Percentiles rank a stretch among this genome's conserved stretches.
phyloP scores from a whole-genome alignment of 2,329 filamentous ascomycete genomes.

The Ophiostoma sp. region DNA sequence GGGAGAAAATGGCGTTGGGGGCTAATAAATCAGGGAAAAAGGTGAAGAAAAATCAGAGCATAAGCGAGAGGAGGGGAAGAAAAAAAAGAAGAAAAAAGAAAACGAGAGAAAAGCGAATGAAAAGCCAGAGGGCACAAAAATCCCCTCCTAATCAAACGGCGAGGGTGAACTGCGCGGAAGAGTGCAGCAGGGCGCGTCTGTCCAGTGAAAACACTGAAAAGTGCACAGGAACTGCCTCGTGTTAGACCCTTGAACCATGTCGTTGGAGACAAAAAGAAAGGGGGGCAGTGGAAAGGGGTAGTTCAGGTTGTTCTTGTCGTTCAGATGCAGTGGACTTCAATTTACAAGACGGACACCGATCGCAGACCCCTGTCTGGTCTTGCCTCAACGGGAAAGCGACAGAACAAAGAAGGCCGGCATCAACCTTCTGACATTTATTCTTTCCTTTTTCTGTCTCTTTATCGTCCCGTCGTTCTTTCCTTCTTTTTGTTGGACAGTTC shows the following conservation, averaged over 20 bases:
- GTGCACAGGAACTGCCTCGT: conserved; percentile 20
- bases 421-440: not conserved
- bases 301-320: not conserved
- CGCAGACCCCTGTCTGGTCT: conserved; percentile 19
- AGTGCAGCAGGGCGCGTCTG: conserved; percentile 5
- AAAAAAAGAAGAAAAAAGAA: not conserved
- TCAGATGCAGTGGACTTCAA: not conserved
- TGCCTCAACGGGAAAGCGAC: conserved; percentile 21
- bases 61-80: not conserved
- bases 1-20: not conserved
- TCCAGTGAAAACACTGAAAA: not conserved
- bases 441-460: conserved; percentile 1
- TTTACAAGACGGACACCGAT: not conserved
- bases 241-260: conserved; percentile 46
- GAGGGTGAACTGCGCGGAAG: conserved; percentile 1
- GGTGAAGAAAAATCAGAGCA: not conserved
- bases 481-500: not conserved
- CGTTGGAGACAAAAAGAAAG: conserved; percentile 35
- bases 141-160: not conserved
- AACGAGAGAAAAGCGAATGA: not conserved
- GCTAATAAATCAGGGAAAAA: not conserved
- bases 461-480: not conserved
- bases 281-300: conserved; percentile 23
- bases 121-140: conserved; percentile 2
- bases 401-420: conserved; percentile 20